Evolutionary conservation across 352 stramenopile species (phyloP), one percentile per base, ranked within the genome.

Genomic region (Elongisporangium prolatum): DNA sequence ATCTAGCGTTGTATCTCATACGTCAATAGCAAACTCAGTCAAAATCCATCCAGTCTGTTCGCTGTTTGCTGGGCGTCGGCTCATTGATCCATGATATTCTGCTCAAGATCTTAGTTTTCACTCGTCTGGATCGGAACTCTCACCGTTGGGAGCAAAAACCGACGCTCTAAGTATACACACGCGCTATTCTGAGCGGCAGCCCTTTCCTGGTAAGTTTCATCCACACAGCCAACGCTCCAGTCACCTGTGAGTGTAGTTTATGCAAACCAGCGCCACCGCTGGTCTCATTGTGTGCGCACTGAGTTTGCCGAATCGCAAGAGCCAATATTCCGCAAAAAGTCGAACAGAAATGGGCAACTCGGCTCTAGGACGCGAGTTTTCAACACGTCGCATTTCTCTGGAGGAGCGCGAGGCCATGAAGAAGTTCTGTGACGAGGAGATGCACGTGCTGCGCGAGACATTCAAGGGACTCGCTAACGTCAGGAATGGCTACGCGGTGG

Each of bases 341-440:
- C 34, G 4, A 44, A 13, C 34, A 44, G 34, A 44, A 44, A 91
- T 91, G 81, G 81, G 81, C 28, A 91, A 91, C 61, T 78, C 79
- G 10, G 54, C 79, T 18, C 51, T 91, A 40, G 77, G 65, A 10
- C 65, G 75, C 44, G 81, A 89, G 47, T 84, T 86, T 56, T 77
- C 75, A 14, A 68, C 68, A 21, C 69, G 77, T 22, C 68, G 74
- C 5, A 49, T 88, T 49, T 73, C 77, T 21, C 47, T 56, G 3
- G 74, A 87, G 20, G 83, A 89, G 53, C 78, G 80, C 21, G 77
- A 87, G 34, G 77, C 80, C 22, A 79, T 85, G 72, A 90, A 89
- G 55, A 81, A 86, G 9, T 93, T 93, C 58, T 76, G 71, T 20
- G 81, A 88, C 4, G 77, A 91, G 49, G 81, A 93, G 60, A 89